phyloP scores from a whole-genome alignment of 805 yeast species.

The Starmerella bombi region DNA sequence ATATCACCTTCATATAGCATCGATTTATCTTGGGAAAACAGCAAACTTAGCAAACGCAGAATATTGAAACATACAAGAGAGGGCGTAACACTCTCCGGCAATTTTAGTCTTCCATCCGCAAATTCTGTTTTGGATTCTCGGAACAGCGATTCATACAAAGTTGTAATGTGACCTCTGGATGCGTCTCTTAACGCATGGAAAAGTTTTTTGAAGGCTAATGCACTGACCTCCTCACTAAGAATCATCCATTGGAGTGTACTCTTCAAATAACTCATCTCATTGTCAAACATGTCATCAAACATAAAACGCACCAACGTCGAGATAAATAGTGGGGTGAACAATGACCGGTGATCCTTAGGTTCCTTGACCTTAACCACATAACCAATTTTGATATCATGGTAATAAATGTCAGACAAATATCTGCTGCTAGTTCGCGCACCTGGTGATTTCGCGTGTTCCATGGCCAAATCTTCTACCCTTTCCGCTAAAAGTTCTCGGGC shows the following conservation, averaged over 20 bases:
- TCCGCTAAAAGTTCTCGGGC: too few species aligned
- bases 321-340: neutral
- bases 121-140: too few species aligned
- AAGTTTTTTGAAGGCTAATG: neutral
- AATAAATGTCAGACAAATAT: too few species aligned
- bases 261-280: slow-evolving; percentile 17
- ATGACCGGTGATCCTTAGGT: too few species aligned
- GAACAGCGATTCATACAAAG: neutral
- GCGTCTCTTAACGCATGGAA: neutral
- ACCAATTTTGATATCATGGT: too few species aligned
- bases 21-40: too few species aligned
- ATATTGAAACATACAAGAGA: slow-evolving; percentile 2
- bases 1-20: too few species aligned
- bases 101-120: too few species aligned
- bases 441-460: too few species aligned
- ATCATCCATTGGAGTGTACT: slow-evolving; percentile 35
- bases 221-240: neutral
- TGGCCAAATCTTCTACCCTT: too few species aligned
- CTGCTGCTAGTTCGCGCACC: too few species aligned
- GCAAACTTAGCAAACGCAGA: neutral
- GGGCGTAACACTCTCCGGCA: slow-evolving; percentile 2
- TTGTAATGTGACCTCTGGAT: neutral
- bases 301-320: neutral
- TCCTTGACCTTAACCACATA: too few species aligned
- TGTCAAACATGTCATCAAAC: neutral